These are phyloP conservation scores for Vitrella brassicaformis DNA, from an alignment of 73 alveolate genomes.

Conservation along the genomic window DNA sequence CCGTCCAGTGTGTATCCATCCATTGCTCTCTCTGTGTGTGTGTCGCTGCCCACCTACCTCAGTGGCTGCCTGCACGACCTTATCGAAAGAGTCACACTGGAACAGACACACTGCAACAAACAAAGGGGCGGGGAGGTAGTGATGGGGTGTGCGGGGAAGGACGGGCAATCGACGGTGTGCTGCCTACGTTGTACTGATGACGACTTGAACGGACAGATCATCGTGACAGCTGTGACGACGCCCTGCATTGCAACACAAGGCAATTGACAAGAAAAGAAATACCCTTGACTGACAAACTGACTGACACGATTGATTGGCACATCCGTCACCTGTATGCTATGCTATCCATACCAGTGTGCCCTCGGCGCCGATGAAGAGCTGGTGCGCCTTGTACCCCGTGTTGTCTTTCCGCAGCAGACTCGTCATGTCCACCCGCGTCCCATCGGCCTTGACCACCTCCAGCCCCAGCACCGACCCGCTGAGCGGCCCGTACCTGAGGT, in stretches of 20 bases:
- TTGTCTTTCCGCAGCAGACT: slow-evolving; percentile 65
- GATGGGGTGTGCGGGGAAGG: neutral
- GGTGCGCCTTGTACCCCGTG: slow-evolving; percentile 70
- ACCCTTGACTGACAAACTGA: no score
- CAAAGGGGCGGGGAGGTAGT: neutral
- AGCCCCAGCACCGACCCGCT: slow-evolving; percentile 69
- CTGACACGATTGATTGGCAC: no score
- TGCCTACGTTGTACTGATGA: neutral
- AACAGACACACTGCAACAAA: slow-evolving; percentile 9
- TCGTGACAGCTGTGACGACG: slow-evolving; percentile 58
- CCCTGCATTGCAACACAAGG: no score
- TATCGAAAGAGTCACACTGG: slow-evolving; percentile 16
- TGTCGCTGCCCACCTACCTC: no score
- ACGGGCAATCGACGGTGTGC: neutral
- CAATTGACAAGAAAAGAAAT: no score
- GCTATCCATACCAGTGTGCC: no score
- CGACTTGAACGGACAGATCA: slow-evolving; percentile 43
- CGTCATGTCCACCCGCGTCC: slow-evolving; percentile 47
- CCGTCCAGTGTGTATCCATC: no score
- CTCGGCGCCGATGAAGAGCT: slow-evolving; percentile 76
- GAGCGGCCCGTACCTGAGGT: slow-evolving; percentile 60
- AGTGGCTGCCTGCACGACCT: neutral
- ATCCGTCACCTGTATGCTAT: no score
- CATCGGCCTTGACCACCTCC: slow-evolving; percentile 58
- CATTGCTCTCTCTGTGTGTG: no score